Base-by-base conservation (phyloP, 1,284 basidiomycete species). In the Ceratobasidium sp. region DNA sequence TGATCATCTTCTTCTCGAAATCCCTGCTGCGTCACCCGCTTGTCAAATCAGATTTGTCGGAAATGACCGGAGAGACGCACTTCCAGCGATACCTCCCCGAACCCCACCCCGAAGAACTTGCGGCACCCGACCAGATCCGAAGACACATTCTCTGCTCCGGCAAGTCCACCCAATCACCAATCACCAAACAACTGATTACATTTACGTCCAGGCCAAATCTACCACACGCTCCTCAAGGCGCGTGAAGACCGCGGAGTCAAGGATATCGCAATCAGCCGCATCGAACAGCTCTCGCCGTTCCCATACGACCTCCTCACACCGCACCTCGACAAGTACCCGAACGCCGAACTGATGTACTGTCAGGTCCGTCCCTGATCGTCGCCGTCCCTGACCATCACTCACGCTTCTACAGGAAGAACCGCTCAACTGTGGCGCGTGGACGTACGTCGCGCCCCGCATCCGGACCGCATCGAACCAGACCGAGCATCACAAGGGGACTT, bases 141-240 rank as follows among this genome's bases (percentile, higher is more conserved):
- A 86, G 93, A 68, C 95, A 98, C 79, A 90, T 99, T 75, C 84
- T 98, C 54, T 96, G 93, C 81, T 86, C 87, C 73, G 90, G 90
- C 87, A 71, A 57, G 76, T 72, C 35, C 6, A 27, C 65, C 40
- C 27, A 15, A 6, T n/a, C 69, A 42, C 69, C 3, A 43, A 22
- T 43, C 35, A 54, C n/a, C n/a, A n/a, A n/a, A n/a, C n/a, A n/a
- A n/a, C n/a, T n/a, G n/a, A n/a, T n/a, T n/a, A n/a, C n/a, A n/a
- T n/a, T n/a, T n/a, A n/a, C n/a, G n/a, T n/a, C n/a, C n/a, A 85
- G 96, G 96, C 74, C 96, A 99, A 83, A 93, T 98, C 34, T 99
- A 98, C 83, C 89, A 92, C 77, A 86, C 92, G 40, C 86, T 99
- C 53, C 78, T 96, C 38, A 88, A 93, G 77, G 94, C 94, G 77